Evolutionary conservation across 2,329 filamentous ascomycete species (phyloP), one percentile per base, ranked within the genome.

Genomic region (Calonectria hongkongensis): DNA sequence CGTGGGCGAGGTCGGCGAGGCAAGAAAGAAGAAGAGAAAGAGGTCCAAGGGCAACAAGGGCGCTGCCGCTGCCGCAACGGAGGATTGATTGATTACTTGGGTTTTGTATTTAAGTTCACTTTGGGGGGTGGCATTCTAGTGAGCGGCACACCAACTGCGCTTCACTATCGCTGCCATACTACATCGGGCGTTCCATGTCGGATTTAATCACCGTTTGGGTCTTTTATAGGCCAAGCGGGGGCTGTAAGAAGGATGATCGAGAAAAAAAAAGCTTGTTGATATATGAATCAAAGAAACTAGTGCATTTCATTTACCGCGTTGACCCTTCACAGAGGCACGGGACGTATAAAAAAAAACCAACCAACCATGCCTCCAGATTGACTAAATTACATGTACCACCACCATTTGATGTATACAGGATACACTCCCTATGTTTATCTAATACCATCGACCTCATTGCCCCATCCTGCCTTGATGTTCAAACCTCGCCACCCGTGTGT

Each of bases 1-100:
- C 5, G 79, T 79, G 15, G 82, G 78, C 0, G 80, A 81, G 8
- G 81, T 75, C 2, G 79, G 76, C 25, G 80, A 79, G 4, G 71
- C 81, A 72, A 81, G 81, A 77, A 89, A 87, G 81, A 89, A 87
- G 81, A 90, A 87, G 84, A 83, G 88, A 80, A 90, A 88, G 86
- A 87, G 88, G 78, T 87, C 87, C 66, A 87, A 86, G 80, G 83
- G 82, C 66, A 86, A 84, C 73, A 86, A 86, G 72, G 71, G 48
- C 12, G 84, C 81, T 75, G 81, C 74, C 10, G 83, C 80, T 45
- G 79, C 71, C 8, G 76, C 73, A 63, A 67, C 69, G 45, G 76
- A 79, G 60, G 74, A 70, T 58, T 81, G 66, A 68, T 64, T 81
- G 62, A 65, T 64, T 48, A 15, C 12, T 18, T 58, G 9, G 30